Evolutionary conservation across 2,329 filamentous ascomycete species (phyloP).

Genomic region (Tothia fuscella): DNA sequence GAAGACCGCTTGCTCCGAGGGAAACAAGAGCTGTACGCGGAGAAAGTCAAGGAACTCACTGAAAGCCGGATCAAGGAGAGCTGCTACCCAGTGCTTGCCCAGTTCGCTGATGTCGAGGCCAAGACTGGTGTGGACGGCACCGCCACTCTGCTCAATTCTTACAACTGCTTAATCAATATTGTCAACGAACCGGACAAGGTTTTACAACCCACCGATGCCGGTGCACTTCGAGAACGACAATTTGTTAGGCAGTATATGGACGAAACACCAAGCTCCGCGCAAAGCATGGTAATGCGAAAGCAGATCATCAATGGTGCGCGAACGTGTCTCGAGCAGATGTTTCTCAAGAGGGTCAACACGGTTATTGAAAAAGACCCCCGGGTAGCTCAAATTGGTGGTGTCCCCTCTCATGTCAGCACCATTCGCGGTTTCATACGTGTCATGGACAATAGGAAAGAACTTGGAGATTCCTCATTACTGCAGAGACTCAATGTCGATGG

Average conservation of each 20-base stretch:
- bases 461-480: conserved; percentile 44
- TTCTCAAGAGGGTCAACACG: conserved; percentile 64
- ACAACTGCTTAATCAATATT: conserved; percentile 68
- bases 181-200: conserved; percentile 56
- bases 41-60: conserved; percentile 71
- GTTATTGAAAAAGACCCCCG: conserved; percentile 72
- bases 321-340: conserved; percentile 61
- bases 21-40: conserved; percentile 71
- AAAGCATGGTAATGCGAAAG: conserved; percentile 58
- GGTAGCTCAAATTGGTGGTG: conserved; percentile 80
- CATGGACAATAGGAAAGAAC: conserved; percentile 65
- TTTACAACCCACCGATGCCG: conserved; percentile 46
- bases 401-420: conserved; percentile 79
- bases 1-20: conserved; percentile 70
- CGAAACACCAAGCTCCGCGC: conserved; percentile 52
- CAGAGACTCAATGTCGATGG: conserved; percentile 56
- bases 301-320: conserved; percentile 71
- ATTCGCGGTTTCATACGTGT: conserved; percentile 86
- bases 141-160: conserved; percentile 52
- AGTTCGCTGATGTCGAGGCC: conserved; percentile 63
- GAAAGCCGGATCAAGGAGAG: conserved; percentile 26
- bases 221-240: conserved; percentile 60
- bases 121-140: conserved; percentile 49
- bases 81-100: conserved; percentile 61
- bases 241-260: conserved; percentile 70